phyloP scores from a whole-genome alignment of 352 stramenopile genomes.

The Phytophthora lateralis region DNA sequence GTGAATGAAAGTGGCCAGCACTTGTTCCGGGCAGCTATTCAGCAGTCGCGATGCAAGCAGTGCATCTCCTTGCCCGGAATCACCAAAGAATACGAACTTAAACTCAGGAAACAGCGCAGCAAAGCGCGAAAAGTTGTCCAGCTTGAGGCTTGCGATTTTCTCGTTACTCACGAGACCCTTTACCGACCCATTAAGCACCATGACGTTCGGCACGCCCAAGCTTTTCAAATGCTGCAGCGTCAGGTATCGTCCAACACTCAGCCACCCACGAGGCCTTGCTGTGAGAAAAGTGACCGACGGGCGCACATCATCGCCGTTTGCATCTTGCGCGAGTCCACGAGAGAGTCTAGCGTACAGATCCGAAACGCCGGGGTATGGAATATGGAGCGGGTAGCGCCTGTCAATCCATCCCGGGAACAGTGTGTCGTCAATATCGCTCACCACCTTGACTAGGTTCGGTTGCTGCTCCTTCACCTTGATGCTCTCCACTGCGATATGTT shows the following conservation, averaged over 20 bases:
- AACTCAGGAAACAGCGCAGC: constrained; percentile 83
- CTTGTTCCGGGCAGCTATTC: constrained; percentile 54
- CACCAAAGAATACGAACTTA: constrained; percentile 87
- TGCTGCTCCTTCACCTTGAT: constrained; percentile 64
- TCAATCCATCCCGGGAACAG: constrained; percentile 82
- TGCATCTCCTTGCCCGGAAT: constrained; percentile 82
- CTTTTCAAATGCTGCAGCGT: constrained; percentile 82
- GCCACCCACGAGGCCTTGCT: constrained; percentile 75
- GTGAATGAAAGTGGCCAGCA: constrained; percentile 83
- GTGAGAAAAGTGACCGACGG: constrained; percentile 86
- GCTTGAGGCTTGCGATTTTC: constrained; percentile 84
- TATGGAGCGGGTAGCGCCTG: constrained; percentile 72
- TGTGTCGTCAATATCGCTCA: constrained; percentile 90
- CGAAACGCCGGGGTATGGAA: constrained; percentile 80
- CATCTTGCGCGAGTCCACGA: constrained; percentile 44
- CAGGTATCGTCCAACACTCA: constrained; percentile 79
- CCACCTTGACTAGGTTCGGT: constrained; percentile 77
- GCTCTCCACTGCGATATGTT: constrained; percentile 83
- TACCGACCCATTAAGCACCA: constrained; percentile 80
- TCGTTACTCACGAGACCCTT: constrained; percentile 82
- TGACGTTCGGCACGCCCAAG: constrained; percentile 74
- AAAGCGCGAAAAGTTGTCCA: constrained; percentile 84
- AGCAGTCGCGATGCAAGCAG: constrained; percentile 72
- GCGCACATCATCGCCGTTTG: constrained; percentile 33
- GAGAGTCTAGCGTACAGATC: constrained; percentile 75